Evolutionary conservation across 305 asterid species (phyloP).

Genomic region (Rubia balearica): DNA sequence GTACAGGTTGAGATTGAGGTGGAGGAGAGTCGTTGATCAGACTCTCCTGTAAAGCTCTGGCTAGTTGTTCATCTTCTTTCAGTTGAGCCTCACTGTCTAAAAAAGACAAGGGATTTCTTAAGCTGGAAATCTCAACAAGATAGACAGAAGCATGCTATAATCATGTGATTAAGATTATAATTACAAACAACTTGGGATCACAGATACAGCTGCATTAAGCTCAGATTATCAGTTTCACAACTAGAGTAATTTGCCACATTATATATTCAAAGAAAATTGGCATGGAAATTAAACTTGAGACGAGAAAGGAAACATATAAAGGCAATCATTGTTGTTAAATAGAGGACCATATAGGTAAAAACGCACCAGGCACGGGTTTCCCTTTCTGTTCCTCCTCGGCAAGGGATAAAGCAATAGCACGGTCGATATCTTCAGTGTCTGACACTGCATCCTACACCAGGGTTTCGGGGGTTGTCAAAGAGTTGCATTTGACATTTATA

Average conservation of each 20-base stretch:
- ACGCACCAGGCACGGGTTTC: slow-evolving; percentile 51
- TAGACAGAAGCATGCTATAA: neutral
- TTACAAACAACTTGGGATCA: too few relatives aligned
- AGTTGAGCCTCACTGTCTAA: slow-evolving; percentile 41
- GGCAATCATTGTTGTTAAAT: neutral
- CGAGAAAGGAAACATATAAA: neutral
- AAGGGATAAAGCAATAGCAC: slow-evolving; percentile 85
- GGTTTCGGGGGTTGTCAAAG: neutral
- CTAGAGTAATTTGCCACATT: neutral
- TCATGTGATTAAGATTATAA: neutral
- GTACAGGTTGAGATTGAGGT: neutral
- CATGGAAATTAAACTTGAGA: neutral
- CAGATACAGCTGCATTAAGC: neutral
- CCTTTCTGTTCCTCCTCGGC: slow-evolving; percentile 69
- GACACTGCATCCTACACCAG: slow-evolving; percentile 48
- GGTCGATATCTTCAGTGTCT: slow-evolving; percentile 75
- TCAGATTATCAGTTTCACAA: slow-evolving; percentile 7
- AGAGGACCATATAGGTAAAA: slow-evolving; percentile 4
- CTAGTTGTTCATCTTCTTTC: slow-evolving; percentile 76
- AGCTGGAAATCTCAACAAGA: neutral
- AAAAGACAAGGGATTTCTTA: slow-evolving; percentile 12
- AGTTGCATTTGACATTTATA: neutral
- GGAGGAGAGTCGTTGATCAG: slow-evolving; percentile 56
- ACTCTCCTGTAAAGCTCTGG: slow-evolving; percentile 76
- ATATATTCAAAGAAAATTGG: neutral